phyloP scores from a whole-genome alignment of 129 eudicot species.

The Solidago caesia region DNA sequence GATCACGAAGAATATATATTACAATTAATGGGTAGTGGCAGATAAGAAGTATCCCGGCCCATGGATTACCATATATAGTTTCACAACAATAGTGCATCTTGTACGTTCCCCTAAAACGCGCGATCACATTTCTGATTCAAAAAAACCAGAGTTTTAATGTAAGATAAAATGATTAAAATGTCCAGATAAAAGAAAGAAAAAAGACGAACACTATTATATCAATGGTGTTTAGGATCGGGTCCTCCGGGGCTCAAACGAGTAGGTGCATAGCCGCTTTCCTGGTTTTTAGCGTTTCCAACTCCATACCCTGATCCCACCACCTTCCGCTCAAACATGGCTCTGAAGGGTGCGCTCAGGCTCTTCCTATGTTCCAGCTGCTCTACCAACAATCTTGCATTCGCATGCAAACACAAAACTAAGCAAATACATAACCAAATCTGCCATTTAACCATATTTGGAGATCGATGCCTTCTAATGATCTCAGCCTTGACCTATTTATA shows the following conservation, averaged over 20 bases:
- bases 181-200: background rate
- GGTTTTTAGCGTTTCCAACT: slow-evolving; percentile 12
- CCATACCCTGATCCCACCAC: slow-evolving; percentile 10
- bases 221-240: slow-evolving; percentile 40
- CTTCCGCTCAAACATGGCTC: slow-evolving; percentile 26
- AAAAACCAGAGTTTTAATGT: too few species aligned
- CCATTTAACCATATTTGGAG: slow-evolving; percentile 29
- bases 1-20: too few species aligned
- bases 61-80: too few species aligned
- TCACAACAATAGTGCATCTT: too few species aligned
- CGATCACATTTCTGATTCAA: too few species aligned
- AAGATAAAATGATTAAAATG: too few species aligned
- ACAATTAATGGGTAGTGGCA: too few species aligned
- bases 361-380: slow-evolving; percentile 16
- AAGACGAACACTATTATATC: background rate
- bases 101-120: too few species aligned
- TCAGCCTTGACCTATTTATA: slow-evolving; percentile 29
- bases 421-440: slow-evolving; percentile 20
- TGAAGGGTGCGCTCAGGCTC: slow-evolving; percentile 30
- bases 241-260: slow-evolving; percentile 37
- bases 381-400: slow-evolving; percentile 23
- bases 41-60: too few species aligned
- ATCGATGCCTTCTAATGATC: slow-evolving; percentile 13
- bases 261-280: slow-evolving; percentile 16
- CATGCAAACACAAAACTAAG: slow-evolving; percentile 24